Base-by-base conservation (phyloP, 164 flowering plant genomes). In the Houttuynia cordata region DNA sequence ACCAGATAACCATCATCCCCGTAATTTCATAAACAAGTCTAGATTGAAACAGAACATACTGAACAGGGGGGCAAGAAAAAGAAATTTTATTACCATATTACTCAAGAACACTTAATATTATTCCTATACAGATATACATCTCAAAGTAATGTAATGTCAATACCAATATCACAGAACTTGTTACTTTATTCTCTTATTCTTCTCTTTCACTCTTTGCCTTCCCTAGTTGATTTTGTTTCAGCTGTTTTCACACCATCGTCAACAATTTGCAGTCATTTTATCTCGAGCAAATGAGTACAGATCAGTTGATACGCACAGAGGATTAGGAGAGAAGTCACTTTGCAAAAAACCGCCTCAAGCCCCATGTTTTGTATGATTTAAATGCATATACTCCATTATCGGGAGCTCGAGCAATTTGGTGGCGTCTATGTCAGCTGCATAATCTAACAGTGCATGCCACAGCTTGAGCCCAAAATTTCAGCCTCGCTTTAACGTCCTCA, bases 401-500 rank as follows among this genome's bases (percentile, higher is more conserved):
- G 7, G 25, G 60, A n/a, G 23, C 19, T 51, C 37, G 25, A 13
- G 58, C 39, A 34, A 10, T 30, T 14, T 19, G 19, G n/a, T 17
- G 8, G 54, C 45, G 19, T 47, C 56, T 6, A 10, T 9, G 47
- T 60, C 64, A 87, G 82, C 82, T 80, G 81, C 95, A 85, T 63
- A 87, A 68, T 63, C 61, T 76, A 47, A 87, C 86, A 14, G 95
- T 87, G 60, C 91, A 87, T 14, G 96, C 96, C 71, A 88, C 91
- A 0, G 96, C 83, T 64, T 88, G 91, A 15, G 96, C 96, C 96
- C 96, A 88, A 57, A 54, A 81, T 68, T 88, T 88, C 53, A 88
- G 82, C 74, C 96, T 85, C n/a, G 89, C 89, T 72, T 88, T 88
- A 1, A 88, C 96, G 40, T 88, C 96, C 66, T 85, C 89, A 1